Base-by-base conservation (phyloP, 176 grass and related monocot species). In the Paspalum vaginatum region DNA sequence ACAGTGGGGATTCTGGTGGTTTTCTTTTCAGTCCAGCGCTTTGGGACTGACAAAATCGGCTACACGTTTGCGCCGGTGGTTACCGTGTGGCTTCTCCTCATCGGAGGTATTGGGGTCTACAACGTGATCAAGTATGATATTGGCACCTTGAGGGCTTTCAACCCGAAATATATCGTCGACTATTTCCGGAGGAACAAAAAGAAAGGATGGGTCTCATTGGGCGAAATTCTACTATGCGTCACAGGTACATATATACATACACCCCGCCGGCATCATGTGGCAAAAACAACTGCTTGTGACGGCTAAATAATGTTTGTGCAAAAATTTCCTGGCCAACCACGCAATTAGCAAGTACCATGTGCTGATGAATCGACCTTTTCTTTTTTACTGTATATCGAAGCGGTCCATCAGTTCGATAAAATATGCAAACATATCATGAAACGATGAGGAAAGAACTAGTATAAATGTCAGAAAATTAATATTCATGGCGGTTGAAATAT, bases 41-140 rank as follows among this genome's bases (percentile, higher is more conserved):
- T 90, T 26, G 93, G 93, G 10, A 92, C 93, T 0, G 84, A 90
- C 45, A 92, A 81, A 54, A 84, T 95, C 27, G 93, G 89, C n/a
- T 95, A 92, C 83, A 83, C 74, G 0, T 95, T 95, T 92, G 93
- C 89, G 0, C 89, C 93, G 0, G 14, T 95, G 3, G 76, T 95
- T 27, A 4, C 76, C 0, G 3, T 83, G 20, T 95, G 93, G 93
- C 77, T 95, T 11, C 38, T 92, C 8, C 66, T 89, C 10, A 92
- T 92, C 9, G 37, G 78, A 2, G 89, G 81, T 12, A 83, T 92
- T 67, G 89, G 93, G 6, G 2, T 88, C 22, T 95, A 92, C 37
- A 85, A 95, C 63, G 18, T 85, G 50, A 27, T 92, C 63, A 92
- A 88, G 80, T 73, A 88, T 10, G 89, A 95, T 77, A 18, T 88